Base-by-base conservation (phyloP, 495 filamentous ascomycete genomes). In the Thermothielavioides terrestris region DNA sequence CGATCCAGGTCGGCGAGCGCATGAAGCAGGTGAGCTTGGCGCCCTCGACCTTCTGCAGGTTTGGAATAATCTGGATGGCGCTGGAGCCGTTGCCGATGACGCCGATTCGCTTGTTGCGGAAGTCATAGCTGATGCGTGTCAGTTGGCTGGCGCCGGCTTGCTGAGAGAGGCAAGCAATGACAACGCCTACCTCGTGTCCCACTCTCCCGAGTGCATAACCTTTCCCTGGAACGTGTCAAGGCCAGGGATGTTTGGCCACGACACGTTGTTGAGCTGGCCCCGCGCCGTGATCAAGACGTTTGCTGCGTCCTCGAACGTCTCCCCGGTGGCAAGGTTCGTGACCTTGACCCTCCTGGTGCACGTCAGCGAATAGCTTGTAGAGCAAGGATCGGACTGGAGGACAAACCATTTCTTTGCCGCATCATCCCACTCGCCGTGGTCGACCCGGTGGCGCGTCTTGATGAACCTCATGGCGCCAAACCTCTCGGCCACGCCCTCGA, bases 31-130 rank as follows among this genome's bases (percentile, higher is more conserved):
- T 80, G 5, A 85, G 63, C 10, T 72, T 62, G n/a, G 73, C 61
- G 5, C 69, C 71, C 37, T 75, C 73, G 6, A 75, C 51, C 41
- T 77, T 77, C 39, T 78, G 77, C 23, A 86, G 67, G 37, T 75
- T 76, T 12, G 84, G 82, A 20, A 84, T 71, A 53, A 88, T 85
- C 58, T 88, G 85, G n/a, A 78, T 82, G 9, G 77, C 78, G 15
- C 82, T 85, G 17, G 83, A 81, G 20, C 84, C 81, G 70, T 69
- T 74, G 11, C 74, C 72, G n/a, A 77, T 68, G 6, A 77, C 49
- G 2, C 65, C 79, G 30, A 82, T 69, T 42, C 62, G 68, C 61
- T 81, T 81, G 47, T 71, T 66, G 22, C 48, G 50, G 31, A 77
- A 61, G 54, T 73, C 69, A 52, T 76, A 75, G 14, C 68, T 72